Evolutionary conservation across 2,329 filamentous ascomycete genomes (phyloP), one percentile per base, ranked within the genome.

Genomic region (Fusarium fracticaudum): DNA sequence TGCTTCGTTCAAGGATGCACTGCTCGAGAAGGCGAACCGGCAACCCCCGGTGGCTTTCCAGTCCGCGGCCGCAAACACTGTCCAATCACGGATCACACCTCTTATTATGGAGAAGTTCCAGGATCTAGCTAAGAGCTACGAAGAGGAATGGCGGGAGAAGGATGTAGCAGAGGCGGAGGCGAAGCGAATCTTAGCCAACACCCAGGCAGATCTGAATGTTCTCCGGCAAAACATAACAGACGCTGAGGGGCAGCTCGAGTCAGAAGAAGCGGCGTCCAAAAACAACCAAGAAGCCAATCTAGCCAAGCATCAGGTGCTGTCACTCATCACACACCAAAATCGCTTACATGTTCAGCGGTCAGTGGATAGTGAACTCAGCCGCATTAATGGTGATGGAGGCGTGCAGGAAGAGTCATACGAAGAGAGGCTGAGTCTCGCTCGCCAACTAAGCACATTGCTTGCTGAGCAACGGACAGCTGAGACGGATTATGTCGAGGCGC

Each of bases 131-230:
- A 87, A 87, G 64, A 91, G 87, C 64, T 94, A 94, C 78, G 94
- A 96, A 67, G 89, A 91, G 35, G 93, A 96, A 79, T 89, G 94
- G 77, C 87, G 89, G 60, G 92, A 95, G 73, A 94, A 94, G 79
- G 90, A 94, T 60, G 87, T 88, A 24, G 90, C 90, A 7, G 91
- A 93, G 77, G 87, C 88, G 33, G 93, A 93, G 79, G 91, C 91
- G 7, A 89, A 89, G 57, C 87, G 90, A 22, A 89, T 92, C 63
- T 86, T 94, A 22, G 86, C 87, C 69, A 92, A 91, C 74, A 91
- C 92, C 1, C 89, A 93, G 71, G 86, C 88, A 38, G 93, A 96
- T 79, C 86, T 94, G 8, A 87, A 89, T 50, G 84, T 85, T 3
- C 84, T 92, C 22, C 88, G 87, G 18, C 87, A 90, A 66, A 88